Evolutionary conservation across 2,329 filamentous ascomycete genomes (phyloP).

Genomic region (Diaporthe helianthi): DNA sequence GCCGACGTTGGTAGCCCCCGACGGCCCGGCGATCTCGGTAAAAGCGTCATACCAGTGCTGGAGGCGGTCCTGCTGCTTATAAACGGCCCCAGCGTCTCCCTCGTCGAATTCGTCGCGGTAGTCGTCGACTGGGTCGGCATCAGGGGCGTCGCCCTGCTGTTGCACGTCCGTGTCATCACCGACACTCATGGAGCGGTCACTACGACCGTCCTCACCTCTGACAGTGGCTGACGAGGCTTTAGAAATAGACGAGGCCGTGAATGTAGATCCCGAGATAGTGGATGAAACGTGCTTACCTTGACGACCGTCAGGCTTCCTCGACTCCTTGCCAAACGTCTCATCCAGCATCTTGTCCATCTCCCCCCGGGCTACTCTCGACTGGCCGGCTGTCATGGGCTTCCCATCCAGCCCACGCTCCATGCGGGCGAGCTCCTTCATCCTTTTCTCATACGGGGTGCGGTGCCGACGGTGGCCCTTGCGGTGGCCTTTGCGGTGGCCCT

Average conservation of each 20-base stretch:
- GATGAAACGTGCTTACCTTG: conserved; percentile 21
- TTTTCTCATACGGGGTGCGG: conserved; percentile 1
- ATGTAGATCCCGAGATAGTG: not conserved
- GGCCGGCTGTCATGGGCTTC: conserved; percentile 4
- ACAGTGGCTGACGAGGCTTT: not conserved
- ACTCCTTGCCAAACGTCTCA: conserved; percentile 17
- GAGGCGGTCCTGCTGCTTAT: conserved; percentile 22
- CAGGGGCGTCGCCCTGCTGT: conserved; percentile 11
- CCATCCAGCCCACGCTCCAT: not conserved
- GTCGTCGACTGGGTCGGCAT: conserved; percentile 15
- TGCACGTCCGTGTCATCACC: not conserved
- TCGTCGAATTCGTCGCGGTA: conserved; percentile 28
- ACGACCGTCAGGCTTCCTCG: not conserved
- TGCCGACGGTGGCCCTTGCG: not conserved
- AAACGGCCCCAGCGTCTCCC: not conserved
- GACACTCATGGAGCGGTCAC: conserved; percentile 7
- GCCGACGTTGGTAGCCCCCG: not conserved
- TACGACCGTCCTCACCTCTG: not conserved
- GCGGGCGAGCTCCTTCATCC: conserved; percentile 15
- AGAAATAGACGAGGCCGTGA: not conserved
- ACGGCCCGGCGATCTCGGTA: conserved; percentile 19
- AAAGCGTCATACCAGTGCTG: conserved; percentile 31
- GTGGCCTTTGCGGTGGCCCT: not conserved
- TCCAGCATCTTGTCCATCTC: conserved; percentile 30
- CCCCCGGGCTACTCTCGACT: not conserved